Evolutionary conservation across 306 rosid species (phyloP).

Genomic region (Parietaria judaica): DNA sequence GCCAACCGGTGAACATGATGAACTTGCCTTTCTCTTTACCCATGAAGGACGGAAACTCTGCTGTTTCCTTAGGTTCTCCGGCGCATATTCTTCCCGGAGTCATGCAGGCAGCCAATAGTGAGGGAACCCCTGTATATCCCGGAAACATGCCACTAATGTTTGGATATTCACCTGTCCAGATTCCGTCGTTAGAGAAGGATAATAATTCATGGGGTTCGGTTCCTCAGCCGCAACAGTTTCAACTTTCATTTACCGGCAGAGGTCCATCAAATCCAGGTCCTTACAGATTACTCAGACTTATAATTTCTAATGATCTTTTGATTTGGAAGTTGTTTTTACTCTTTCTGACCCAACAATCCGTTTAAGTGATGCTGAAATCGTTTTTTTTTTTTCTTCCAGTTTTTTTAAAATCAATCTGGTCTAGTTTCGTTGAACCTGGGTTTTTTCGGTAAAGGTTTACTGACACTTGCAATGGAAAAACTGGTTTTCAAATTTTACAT

Average conservation of each 20-base stretch:
- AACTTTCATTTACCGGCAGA: slow-evolving; percentile 48
- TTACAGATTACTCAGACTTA: not conserved
- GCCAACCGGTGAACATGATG: slow-evolving; percentile 57
- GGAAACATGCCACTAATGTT: slow-evolving; percentile 66
- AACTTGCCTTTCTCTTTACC: slow-evolving; percentile 47
- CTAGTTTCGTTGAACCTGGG: too few species aligned
- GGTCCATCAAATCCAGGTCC: slow-evolving; percentile 60
- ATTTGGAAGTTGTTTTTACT: not conserved
- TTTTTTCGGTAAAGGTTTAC: too few species aligned
- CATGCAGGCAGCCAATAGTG: slow-evolving; percentile 60
- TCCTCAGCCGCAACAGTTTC: slow-evolving; percentile 71
- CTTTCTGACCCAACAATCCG: too few species aligned
- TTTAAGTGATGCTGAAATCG: too few species aligned
- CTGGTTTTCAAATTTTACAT: too few species aligned
- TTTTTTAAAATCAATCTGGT: too few species aligned
- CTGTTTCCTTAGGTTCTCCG: slow-evolving; percentile 35
- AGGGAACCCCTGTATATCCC: slow-evolving; percentile 36
- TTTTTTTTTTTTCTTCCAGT: too few species aligned
- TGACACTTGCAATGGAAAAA: too few species aligned
- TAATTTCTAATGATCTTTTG: not conserved
- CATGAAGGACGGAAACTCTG: slow-evolving; percentile 46
- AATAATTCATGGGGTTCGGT: slow-evolving; percentile 58
- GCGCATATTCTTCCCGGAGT: slow-evolving; percentile 45
- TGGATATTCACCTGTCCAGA: slow-evolving; percentile 75
- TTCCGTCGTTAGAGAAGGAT: slow-evolving; percentile 77